A percentile compares a stretch with the other conserved stretches of the same genome.
phyloP scores from a whole-genome alignment of 345 rosid genomes.

The Linum trigynum region DNA sequence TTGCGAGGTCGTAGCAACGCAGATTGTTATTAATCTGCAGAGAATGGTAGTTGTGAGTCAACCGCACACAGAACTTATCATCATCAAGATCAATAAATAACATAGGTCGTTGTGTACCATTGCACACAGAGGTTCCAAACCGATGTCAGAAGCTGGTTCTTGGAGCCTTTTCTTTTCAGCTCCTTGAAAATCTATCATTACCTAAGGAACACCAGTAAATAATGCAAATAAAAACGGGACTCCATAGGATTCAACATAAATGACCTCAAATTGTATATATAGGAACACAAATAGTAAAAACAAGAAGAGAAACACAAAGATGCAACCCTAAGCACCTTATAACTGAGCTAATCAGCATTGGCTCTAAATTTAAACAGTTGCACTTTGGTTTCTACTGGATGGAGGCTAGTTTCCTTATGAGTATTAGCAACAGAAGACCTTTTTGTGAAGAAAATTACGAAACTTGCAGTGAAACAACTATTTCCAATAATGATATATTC shows the following conservation, averaged over 20 bases:
- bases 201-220: constrained; percentile 37
- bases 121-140: constrained; percentile 93
- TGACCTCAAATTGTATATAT: neutral
- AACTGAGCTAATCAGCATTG: neutral
- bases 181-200: constrained; percentile 98
- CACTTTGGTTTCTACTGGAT: neutral
- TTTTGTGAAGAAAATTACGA: neutral
- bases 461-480: neutral
- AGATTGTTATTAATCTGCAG: constrained; percentile 86
- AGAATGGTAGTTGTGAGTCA: constrained; percentile 7
- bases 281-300: neutral
- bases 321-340: neutral
- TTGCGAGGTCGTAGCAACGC: constrained; percentile 96
- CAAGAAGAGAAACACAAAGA: constrained; percentile 3
- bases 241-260: neutral
- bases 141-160: constrained; percentile 91
- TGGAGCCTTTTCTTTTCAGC: constrained; percentile 81
- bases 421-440: constrained; percentile 1
- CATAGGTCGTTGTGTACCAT: constrained; percentile 39
- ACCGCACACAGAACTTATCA: constrained; percentile 11
- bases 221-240: neutral
- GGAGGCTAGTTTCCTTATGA: neutral
- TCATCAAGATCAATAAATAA: neutral
- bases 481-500: neutral
- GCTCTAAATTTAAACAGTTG: neutral